Evolutionary conservation across 768 basidiomycete genomes (phyloP).

Genomic region (Dioszegia aurantiaca): DNA sequence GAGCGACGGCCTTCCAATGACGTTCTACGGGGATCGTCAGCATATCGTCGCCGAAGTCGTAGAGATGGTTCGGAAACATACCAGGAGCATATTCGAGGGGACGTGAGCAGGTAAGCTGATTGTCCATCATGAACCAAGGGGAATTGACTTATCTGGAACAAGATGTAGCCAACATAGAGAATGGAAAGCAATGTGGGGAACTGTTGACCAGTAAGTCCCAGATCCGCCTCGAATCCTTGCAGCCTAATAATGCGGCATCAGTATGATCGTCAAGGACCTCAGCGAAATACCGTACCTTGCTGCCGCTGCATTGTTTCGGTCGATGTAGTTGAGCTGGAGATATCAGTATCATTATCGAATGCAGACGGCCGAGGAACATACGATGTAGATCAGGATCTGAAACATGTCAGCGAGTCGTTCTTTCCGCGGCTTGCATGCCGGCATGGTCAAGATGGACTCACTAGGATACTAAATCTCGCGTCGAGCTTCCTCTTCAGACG

Average conservation of each 20-base stretch:
- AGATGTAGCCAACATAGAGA: conserved; percentile 42
- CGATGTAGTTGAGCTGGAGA: conserved; percentile 25
- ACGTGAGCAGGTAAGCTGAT: conserved; percentile 20
- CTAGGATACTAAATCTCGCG: conserved; percentile 45
- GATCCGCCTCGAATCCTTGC: conserved; percentile 48
- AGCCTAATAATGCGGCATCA: no score
- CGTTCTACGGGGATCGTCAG: conserved; percentile 22
- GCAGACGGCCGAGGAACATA: conserved; percentile 9
- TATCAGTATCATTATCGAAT: background rate
- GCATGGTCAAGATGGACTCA: conserved; percentile 10
- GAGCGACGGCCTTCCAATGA: conserved; percentile 43
- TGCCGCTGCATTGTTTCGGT: conserved; percentile 37
- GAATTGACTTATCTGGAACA: conserved; percentile 30
- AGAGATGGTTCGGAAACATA: conserved; percentile 9
- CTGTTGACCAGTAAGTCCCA: conserved; percentile 39
- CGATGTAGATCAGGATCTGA: conserved; percentile 15
- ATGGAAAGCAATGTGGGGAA: conserved; percentile 45
- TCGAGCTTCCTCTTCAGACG: conserved; percentile 51
- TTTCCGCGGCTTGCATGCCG: no score
- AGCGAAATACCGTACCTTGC: conserved; percentile 38
- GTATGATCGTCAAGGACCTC: conserved; percentile 36
- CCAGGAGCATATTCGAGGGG: conserved; percentile 49
- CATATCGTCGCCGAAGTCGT: no score
- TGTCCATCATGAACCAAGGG: no score
- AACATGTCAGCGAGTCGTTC: background rate